These are phyloP conservation scores for Scutellaria minor DNA, from an alignment of 257 asterid genomes.

Conservation along the genomic window DNA sequence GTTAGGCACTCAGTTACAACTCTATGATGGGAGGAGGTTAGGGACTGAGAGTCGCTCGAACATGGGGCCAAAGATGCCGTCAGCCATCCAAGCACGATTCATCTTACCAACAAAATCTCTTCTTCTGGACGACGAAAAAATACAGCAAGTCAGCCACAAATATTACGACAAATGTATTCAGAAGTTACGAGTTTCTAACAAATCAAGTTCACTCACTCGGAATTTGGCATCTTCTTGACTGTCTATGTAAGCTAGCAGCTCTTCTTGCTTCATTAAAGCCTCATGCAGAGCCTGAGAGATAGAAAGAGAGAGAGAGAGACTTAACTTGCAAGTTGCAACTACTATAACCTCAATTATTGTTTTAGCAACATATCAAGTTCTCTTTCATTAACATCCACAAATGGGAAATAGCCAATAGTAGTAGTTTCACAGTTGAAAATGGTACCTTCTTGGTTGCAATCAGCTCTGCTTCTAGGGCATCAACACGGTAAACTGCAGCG, in stretches of 20 bases:
- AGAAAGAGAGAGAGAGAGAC: background rate
- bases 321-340: too few relatives aligned
- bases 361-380: too few relatives aligned
- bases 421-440: background rate
- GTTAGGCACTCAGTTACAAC: conserved; percentile 29
- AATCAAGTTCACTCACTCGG: conserved; percentile 46
- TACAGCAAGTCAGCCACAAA: conserved; percentile 25
- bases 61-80: background rate
- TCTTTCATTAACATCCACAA: too few relatives aligned
- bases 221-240: conserved; percentile 57
- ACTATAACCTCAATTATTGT: too few relatives aligned
- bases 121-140: conserved; percentile 49
- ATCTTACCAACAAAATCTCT: conserved; percentile 63
- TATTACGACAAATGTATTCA: background rate
- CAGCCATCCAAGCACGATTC: conserved; percentile 24
- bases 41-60: conserved; percentile 15
- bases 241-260: conserved; percentile 77
- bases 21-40: conserved; percentile 26
- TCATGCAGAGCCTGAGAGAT: conserved; percentile 67
- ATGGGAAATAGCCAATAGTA: background rate
- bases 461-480: conserved; percentile 84
- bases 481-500: conserved; percentile 89
- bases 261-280: conserved; percentile 80
- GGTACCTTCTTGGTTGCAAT: conserved; percentile 82
- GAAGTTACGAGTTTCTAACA: background rate